Evolutionary conservation across 306 rosid species (phyloP).

Genomic region (Quercus ilex): DNA sequence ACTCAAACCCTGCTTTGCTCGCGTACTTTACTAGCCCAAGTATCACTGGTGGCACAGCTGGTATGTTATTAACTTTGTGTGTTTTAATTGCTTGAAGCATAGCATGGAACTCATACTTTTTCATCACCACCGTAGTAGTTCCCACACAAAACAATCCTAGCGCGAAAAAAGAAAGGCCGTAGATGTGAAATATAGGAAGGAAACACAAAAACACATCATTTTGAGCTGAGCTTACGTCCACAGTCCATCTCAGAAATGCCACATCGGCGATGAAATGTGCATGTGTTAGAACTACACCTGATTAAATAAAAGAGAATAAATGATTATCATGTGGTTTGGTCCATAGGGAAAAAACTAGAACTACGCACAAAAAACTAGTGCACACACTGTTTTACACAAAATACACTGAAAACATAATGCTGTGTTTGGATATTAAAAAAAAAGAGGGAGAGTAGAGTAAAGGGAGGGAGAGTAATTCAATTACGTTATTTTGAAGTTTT

Average conservation of each 20-base stretch:
- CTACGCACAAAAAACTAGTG: too few relatives aligned
- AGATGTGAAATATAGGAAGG: conserved; percentile 88
- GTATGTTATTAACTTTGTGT: conserved; percentile 56
- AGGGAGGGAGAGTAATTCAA: too few relatives aligned
- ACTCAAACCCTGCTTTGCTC: conserved; percentile 32
- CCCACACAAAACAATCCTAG: conserved; percentile 62
- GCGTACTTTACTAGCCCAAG: conserved; percentile 61
- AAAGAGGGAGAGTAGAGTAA: too few relatives aligned
- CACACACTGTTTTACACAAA: too few relatives aligned
- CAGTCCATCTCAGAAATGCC: conserved; percentile 52
- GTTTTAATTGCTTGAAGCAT: conserved; percentile 62
- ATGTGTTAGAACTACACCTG: conserved; percentile 64
- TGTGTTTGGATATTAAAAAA: too few relatives aligned
- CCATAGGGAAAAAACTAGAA: too few relatives aligned
- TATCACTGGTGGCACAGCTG: conserved; percentile 91
- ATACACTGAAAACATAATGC: too few relatives aligned
- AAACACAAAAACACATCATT: conserved; percentile 73
- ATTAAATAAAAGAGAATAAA: too few relatives aligned
- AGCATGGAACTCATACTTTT: conserved; percentile 47
- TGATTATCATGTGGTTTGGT: too few relatives aligned
- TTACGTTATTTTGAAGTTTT: too few relatives aligned
- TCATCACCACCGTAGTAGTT: conserved; percentile 60
- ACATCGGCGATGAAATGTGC: conserved; percentile 50
- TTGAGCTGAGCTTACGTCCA: conserved; percentile 32
- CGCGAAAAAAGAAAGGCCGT: conserved; percentile 73